A percentile compares a stretch with the other conserved stretches of the same genome.
Evolutionary conservation across 139 green algal genomes (phyloP).

Genomic region (Tetradesmus obliquus): DNA sequence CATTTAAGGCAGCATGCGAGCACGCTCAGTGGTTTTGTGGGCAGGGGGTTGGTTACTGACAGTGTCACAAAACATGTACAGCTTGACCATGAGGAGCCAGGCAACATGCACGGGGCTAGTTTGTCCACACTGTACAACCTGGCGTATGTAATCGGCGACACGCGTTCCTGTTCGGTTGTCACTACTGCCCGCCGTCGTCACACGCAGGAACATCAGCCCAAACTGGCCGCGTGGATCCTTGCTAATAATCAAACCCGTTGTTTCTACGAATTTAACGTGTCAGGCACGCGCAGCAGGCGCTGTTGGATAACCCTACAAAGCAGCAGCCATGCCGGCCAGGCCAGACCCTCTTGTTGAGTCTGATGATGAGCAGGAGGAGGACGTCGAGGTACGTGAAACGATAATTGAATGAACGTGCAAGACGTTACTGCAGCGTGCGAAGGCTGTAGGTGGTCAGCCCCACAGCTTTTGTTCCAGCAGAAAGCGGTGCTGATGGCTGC

Average conservation of each 20-base stretch:
- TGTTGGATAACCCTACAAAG: not conserved
- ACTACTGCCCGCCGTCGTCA: not conserved
- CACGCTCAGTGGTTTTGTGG: not conserved
- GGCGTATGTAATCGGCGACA: not conserved
- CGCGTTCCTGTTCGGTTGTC: not conserved
- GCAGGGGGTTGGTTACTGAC: not conserved
- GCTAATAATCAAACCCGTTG: not conserved
- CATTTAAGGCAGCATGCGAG: not conserved
- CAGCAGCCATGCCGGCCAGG: constrained; percentile 18
- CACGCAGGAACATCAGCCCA: not conserved
- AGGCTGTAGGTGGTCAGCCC: not conserved
- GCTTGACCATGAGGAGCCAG: not conserved
- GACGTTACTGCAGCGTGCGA: not conserved
- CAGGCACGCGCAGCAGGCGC: not conserved
- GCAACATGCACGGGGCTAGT: not conserved
- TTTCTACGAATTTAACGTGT: not conserved
- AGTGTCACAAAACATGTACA: not conserved
- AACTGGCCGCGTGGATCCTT: not conserved
- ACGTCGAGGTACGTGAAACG: not conserved
- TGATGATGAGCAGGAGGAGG: constrained; percentile 18
- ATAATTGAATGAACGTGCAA: not conserved
- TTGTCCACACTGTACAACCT: not conserved
- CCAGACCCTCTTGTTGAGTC: not conserved
- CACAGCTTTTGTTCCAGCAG: not conserved
- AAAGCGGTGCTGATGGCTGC: not conserved